phyloP scores from a whole-genome alignment of 2,329 filamentous ascomycete species.

The Tolypocladium album region DNA sequence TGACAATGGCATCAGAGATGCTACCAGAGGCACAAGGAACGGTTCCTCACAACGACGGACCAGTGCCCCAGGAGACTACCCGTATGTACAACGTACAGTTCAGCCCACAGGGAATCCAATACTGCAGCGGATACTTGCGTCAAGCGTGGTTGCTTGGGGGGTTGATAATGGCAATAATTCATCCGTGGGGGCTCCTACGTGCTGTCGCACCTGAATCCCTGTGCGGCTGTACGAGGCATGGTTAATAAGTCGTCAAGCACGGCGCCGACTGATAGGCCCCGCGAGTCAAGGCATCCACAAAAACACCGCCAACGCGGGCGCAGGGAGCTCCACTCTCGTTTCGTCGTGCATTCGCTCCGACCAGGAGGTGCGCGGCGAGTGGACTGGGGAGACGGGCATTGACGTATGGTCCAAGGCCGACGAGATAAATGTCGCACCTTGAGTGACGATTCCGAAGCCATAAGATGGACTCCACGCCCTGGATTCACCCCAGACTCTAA shows the following conservation, averaged over 20 bases:
- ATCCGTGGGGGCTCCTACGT: no score
- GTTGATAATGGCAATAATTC: no score
- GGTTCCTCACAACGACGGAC: not conserved
- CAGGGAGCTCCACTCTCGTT: not conserved
- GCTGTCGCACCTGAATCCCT: no score
- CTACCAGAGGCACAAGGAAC: not conserved
- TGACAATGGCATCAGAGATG: not conserved
- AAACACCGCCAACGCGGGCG: not conserved
- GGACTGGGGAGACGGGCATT: not conserved
- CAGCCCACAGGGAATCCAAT: no score
- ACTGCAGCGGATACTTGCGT: no score
- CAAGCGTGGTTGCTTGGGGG: no score
- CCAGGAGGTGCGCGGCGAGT: not conserved
- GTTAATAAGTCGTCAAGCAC: not conserved
- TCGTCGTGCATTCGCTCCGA: not conserved
- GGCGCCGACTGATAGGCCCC: not conserved
- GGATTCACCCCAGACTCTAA: not conserved
- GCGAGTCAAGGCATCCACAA: not conserved
- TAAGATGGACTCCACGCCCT: not conserved
- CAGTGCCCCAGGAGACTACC: no score
- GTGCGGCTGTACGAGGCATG: not conserved
- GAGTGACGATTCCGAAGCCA: not conserved
- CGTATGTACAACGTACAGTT: no score
- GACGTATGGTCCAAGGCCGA: not conserved
- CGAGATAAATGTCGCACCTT: not conserved